Base-by-base conservation (phyloP, 176 grass and related monocot species). In the Cenchrus fungigraminus region DNA sequence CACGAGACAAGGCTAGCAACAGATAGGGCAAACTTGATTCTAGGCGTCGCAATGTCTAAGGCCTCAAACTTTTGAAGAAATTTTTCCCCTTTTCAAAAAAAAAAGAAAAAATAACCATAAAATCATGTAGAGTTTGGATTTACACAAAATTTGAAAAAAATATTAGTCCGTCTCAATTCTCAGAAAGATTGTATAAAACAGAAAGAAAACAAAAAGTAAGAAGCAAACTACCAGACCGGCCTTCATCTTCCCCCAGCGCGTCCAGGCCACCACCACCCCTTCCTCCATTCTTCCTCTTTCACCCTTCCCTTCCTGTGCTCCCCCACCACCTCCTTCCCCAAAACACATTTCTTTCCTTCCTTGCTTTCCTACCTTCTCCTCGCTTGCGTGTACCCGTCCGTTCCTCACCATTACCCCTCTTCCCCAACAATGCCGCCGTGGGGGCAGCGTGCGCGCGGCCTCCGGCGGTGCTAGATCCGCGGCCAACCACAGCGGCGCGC, bases 401-500 rank as follows among this genome's bases (percentile, higher is more conserved):
- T 67, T 64, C 65, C 83, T 16, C 81, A 12, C 54, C 71, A 82
- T 66, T 43, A 42, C 44, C 71, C 8, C 32, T 6, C 12, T 14
- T 1, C 31, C 57, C 40, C 31, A 56, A 37, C 81, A 89, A 88
- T 92, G 86, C 87, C 79, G 49, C 91, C 87, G 57, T 72, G 84
- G 80, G 84, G 62, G 31, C 62, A 65, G 68, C 84, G 63, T 74
- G 22, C 61, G 31, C 15, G 68, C 22, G 47, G 81, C 64, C 76
- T 64, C 71, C 37, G 55, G 37, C 37, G 76, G 76, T 85, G 81
- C 46, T 88, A 87, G 89, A 84, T 91, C 85, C 63, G 32, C 69
- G 15, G 15, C 37, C 47, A 7, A 15, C 12, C 37, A 6, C 37
- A 65, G 14, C 37, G 52, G 12, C 44, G 59, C n/a, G 25, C 25